Percentiles rank a stretch among this genome's conserved stretches.
Evolutionary conservation across 768 basidiomycete genomes (phyloP).

Genomic region (Pleurotus sapidus): DNA sequence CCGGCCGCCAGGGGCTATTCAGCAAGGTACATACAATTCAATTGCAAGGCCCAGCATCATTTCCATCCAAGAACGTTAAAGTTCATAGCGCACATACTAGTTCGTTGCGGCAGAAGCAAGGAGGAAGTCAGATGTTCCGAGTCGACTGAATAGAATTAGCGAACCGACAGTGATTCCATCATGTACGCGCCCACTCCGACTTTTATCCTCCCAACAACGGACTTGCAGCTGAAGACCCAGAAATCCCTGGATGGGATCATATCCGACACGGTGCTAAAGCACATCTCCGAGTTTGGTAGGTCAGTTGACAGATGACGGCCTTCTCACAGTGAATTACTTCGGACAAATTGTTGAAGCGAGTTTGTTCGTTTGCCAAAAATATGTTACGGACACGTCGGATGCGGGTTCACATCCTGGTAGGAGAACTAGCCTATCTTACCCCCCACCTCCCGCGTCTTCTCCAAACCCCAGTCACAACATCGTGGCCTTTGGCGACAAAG

Average conservation of each 20-base stretch:
- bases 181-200: neutral
- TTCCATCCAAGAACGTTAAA: neutral
- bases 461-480: no score
- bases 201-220: neutral
- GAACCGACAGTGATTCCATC: no score
- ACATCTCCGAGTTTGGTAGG: neutral
- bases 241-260: no score
- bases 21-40: conserved; percentile 2
- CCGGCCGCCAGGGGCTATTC: neutral
- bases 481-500: no score
- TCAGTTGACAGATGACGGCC: neutral
- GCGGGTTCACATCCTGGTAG: neutral
- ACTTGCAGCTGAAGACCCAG: no score
- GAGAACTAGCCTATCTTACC: no score
- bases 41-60: neutral
- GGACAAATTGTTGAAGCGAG: neutral
- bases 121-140: no score
- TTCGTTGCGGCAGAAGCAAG: neutral
- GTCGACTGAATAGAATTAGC: no score
- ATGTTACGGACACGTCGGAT: neutral
- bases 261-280: no score
- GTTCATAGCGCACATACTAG: no score
- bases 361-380: neutral
- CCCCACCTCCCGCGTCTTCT: no score
- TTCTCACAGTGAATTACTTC: conserved; percentile 2